phyloP scores from a whole-genome alignment of 768 basidiomycete genomes.

The Tricholoma bakamatsutake region DNA sequence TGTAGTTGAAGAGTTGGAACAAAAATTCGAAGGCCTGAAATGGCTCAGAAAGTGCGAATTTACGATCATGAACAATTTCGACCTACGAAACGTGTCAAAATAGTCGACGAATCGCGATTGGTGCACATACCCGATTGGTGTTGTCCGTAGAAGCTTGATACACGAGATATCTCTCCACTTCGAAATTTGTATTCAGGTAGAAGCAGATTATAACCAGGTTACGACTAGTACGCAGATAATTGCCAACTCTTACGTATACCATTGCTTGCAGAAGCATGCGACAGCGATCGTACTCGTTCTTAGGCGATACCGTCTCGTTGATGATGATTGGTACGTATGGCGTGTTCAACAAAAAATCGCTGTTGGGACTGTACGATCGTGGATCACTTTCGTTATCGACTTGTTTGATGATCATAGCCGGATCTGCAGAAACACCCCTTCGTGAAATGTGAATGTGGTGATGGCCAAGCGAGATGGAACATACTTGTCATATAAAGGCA shows the following conservation, averaged over 20 bases:
- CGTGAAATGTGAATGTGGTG: background rate
- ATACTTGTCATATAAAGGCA: background rate
- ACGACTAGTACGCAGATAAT: background rate
- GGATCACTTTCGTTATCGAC: conserved; percentile 1
- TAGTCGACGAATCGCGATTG: background rate
- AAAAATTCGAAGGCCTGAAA: background rate
- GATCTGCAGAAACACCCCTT: background rate
- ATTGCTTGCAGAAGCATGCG: background rate
- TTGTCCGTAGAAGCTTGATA: conserved; percentile 1
- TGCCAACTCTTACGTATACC: background rate
- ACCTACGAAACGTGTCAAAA: background rate
- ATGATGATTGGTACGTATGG: conserved; percentile 1
- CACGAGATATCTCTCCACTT: background rate
- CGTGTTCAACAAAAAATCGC: background rate
- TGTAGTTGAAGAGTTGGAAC: conserved; percentile 1
- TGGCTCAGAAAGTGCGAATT: background rate
- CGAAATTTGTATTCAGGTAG: background rate
- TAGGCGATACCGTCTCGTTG: background rate
- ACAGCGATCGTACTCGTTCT: background rate
- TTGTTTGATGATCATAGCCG: background rate
- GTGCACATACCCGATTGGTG: background rate
- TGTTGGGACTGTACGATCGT: conserved; percentile 1
- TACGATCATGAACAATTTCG: background rate
- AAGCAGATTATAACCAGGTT: conserved; percentile 1
- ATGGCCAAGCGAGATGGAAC: background rate